Evolutionary conservation across 805 yeast species (phyloP), one percentile per base, ranked within the genome.

Genomic region (Saturnispora sekii): DNA sequence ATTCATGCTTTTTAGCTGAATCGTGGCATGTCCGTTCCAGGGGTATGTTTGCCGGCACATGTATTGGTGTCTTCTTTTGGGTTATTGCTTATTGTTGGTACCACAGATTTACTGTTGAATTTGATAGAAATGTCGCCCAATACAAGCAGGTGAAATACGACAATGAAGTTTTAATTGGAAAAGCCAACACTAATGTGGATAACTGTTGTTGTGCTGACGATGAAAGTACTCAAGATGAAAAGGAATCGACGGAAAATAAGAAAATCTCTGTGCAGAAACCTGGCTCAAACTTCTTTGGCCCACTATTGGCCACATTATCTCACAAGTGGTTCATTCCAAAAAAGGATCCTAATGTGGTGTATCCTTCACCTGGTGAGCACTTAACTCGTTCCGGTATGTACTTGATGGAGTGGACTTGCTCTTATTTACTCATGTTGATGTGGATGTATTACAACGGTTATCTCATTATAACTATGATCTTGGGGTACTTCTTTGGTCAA

Each of bases 371-470:
- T 1, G 40, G 63, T n/a, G 78, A 77, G 51, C 86, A 80, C 54
- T 9, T 74, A 4, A 52, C 73, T 12, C 68, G 81, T 48, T 63
- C 76, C 0, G 41, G 65, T 2, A 52, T 79, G 32, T 80, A 72
- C 58, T 72, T 77, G 1, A 55, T 76, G 26, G 80, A 79, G 57
- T 77, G 82, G 76, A 81, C 81, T 3, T 68, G 74, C 12, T 73
- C 80, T 3, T 81, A 80, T 59, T 59, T 81, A 41, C 73, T 81
- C 55, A 81, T 80, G 84, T 69, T 81, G 65, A 63, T 81, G 53
- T 80, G 79, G 66, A 81, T 81, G 87, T 79, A 80, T 66, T 81
- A 77, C 65, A 81, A 80, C 54, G 86, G 86, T 12, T 80, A 78
- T 56, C 68, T 80, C 33, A 73, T 79, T 48, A 76, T 81, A 47